A percentile compares a stretch with the other conserved stretches of the same genome.
These are phyloP conservation scores for Leccinum fibrillosum DNA, from an alignment of 768 basidiomycete genomes.

Conservation along the genomic window DNA sequence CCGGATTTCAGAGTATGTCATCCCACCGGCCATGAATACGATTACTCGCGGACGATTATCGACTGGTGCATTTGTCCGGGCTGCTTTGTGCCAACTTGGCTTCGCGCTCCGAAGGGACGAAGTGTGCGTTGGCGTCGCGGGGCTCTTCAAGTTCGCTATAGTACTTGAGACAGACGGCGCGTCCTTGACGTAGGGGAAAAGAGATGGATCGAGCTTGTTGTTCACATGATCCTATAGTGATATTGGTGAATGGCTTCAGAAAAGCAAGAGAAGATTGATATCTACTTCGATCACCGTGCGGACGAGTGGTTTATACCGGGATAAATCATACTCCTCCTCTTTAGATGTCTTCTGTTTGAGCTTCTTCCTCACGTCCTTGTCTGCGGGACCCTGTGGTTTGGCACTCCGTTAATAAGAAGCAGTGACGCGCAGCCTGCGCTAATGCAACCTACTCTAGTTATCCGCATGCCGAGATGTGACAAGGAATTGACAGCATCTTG, in stretches of 20 bases:
- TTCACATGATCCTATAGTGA: conserved; percentile 70
- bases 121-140: conserved; percentile 48
- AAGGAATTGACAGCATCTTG: conserved; percentile 93
- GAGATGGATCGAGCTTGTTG: conserved; percentile 68
- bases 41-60: conserved; percentile 73
- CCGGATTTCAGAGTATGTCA: conserved; percentile 94
- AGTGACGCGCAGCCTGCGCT: not conserved
- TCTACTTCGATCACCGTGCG: conserved; percentile 79
- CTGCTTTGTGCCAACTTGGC: conserved; percentile 85
- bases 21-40: conserved; percentile 90
- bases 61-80: conserved; percentile 47
- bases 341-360: conserved; percentile 67
- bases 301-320: conserved; percentile 84
- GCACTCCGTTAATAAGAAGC: not conserved
- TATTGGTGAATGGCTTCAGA: not conserved
- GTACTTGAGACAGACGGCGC: conserved; percentile 53
- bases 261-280: not conserved
- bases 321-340: conserved; percentile 98
- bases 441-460: conserved; percentile 63
- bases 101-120: conserved; percentile 86
- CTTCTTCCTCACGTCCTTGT: conserved; percentile 77
- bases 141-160: conserved; percentile 41
- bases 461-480: conserved; percentile 74
- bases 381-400: conserved; percentile 55
- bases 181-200: conserved; percentile 92